Evolutionary conservation across 75 land plant species (phyloP).

Genomic region (Pinus taeda): DNA sequence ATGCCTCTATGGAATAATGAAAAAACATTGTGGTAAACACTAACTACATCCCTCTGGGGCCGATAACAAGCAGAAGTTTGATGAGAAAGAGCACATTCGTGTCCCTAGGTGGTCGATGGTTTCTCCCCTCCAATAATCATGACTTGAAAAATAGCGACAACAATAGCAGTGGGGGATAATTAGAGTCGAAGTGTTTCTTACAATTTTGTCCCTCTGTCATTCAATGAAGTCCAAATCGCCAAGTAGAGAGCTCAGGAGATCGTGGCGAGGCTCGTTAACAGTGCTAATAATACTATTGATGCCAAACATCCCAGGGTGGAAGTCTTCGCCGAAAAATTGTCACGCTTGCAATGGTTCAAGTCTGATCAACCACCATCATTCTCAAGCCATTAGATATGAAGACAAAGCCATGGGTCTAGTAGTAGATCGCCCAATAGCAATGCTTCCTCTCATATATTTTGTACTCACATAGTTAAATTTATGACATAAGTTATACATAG

Average conservation of each 20-base stretch:
- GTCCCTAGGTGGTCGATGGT: slow-evolving; percentile 1
- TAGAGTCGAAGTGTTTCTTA: slow-evolving; percentile 17
- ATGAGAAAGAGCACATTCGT: not conserved
- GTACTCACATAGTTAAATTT: no score
- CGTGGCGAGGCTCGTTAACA: slow-evolving; percentile 59
- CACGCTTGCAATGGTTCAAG: not conserved
- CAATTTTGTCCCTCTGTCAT: slow-evolving; percentile 64
- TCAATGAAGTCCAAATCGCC: slow-evolving; percentile 62
- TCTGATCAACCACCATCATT: not conserved
- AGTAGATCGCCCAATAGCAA: no score
- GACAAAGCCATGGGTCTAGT: no score
- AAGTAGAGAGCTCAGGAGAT: slow-evolving; percentile 92
- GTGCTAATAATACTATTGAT: not conserved
- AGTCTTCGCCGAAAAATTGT: slow-evolving; percentile 26
- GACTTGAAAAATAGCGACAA: no score
- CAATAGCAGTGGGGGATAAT: no score
- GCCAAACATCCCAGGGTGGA: slow-evolving; percentile 65
- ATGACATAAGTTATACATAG: no score
- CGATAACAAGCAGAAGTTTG: not conserved
- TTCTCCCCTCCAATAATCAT: slow-evolving; percentile 2
- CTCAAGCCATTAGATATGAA: not conserved
- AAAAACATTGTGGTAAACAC: no score
- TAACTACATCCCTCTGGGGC: not conserved
- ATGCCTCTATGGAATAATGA: no score
- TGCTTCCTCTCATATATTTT: no score